Base-by-base conservation (phyloP, 306 rosid genomes). In the Prunus persica region DNA sequence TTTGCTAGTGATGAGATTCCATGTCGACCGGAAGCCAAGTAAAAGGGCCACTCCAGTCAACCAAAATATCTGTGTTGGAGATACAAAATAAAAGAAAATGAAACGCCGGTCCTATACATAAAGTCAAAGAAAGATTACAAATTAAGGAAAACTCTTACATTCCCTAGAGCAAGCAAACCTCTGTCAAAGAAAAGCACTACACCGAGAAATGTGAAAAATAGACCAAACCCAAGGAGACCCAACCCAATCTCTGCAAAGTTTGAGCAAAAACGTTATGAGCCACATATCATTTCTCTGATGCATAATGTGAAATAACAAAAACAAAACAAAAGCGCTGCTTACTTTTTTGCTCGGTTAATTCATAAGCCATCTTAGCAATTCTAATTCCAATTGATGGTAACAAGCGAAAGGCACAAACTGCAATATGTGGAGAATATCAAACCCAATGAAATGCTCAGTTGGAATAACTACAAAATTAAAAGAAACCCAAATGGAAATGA, bases 121-220 rank as follows among this genome's bases (percentile, higher is more conserved):
- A 50, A 58, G n/a, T 72, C 10, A 14, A n/a, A 45, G 28, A 64
- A 11, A 57, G 32, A 67, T 41, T 65, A 76, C 30, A 61, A 83
- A 71, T 70, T 65, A 25, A 62, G 27, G 49, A 63, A 71, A 82
- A 72, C 70, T 13, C 89, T 81, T 81, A 94, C 96, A 79, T 94
- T 92, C 76, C 96, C 97, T 34, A 93, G 84, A 73, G 98, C 97
- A 69, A 93, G 97, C 79, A 93, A 86, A 20, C 97, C 98, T 54
- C 96, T 87, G 81, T 93, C 98, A 58, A 88, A 93, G 90, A 88
- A 93, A 70, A 93, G 93, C 84, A 93, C 28, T 10, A 88, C 84
- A 72, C 90, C 97, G 47, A 93, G 91, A 79, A 91, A 91, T 19
- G 98, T 69, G 87, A 93, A 91, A 75, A 81, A 67, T 63, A 90